Evolutionary conservation across 2,329 filamentous ascomycete genomes (phyloP), one percentile per base, ranked within the genome.

Genomic region (Torrubiellomyces zombiae): DNA sequence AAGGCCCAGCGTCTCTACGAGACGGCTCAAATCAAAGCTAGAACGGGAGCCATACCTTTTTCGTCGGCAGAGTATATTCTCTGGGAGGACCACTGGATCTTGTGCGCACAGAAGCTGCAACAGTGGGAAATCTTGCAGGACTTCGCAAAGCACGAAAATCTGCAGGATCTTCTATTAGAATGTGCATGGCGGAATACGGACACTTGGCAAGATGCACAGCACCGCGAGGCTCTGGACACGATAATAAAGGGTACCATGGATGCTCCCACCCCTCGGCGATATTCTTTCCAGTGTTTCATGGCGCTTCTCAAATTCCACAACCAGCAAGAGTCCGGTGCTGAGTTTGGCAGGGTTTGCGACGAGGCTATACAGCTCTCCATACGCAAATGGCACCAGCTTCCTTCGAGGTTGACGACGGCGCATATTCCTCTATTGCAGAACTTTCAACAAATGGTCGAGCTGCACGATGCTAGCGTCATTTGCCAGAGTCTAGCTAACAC

Each of bases 201-300:
- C 33, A 86, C 85, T 51, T 99, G 91, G 89, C 77, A 80, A 42
- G 81, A 74, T 20, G 64, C 75, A 23, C 78, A 83, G 32, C 80
- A 85, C 38, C 75, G 85, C 16, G 86, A 95, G 36, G 80, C 86
- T 39, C 62, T 98, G 18, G 86, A 95, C 41, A 77, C 73, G 27
- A 75, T 94, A 28, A 91, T 98, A 51, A 95, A 95, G 56, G 86
- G 85, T 24, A 79, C 98, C 11, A 94, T 92, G 58, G 89, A 99
- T 50, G 86, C 91, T 1, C 89, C 91, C 2, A 99, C 91, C 1
- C 85, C 89, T 13, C 67, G 89, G 31, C 68, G 89, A 27, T 77
- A 82, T 20, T 99, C 98, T 63, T 98, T 98, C 72, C 85, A 94
- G 48, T 82, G 86, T 0, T 99, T 99, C 55, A 93, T 94, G 78